Base-by-base conservation (phyloP, 2,329 filamentous ascomycete species). In the Neonectria neomacrospora region DNA sequence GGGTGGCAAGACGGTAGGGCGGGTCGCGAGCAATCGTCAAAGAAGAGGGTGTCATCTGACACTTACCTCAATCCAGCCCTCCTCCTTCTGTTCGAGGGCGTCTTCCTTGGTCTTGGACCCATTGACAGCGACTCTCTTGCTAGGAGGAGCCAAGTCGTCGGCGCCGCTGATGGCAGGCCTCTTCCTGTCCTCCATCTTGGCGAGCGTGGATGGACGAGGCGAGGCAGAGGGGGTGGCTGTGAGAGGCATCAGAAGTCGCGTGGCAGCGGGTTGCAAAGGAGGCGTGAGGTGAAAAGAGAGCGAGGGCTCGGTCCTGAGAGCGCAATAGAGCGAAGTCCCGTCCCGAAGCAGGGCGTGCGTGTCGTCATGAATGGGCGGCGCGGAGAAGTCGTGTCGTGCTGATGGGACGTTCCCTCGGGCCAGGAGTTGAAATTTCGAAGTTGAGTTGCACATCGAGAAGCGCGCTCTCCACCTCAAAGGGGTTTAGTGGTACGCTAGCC, bases 111-210 rank as follows among this genome's bases (percentile, higher is more conserved):
- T 77, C 71, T 86, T 87, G 74, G 81, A 85, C 67, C 94, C 94
- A 84, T 97, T 97, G 70, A 95, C 87, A 59, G 93, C 92, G 79
- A 97, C 92, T 81, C 94, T 91, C 86, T 98, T 99, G 76, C 90
- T 91, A 22, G 95, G 94, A 70, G 95, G 95, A 70, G 91, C 92
- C 76, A 92, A 84, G 72, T 97, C 93, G 79, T 96, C 92, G 75
- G 88, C 83, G 77, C 91, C 91, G 80, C 88, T 86, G 73, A 91
- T 87, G 77, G 94, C 92, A 77, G 94, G 91, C 88, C 96, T 90
- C 88, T 99, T 99, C 88, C 96, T 93, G 85, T 98, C 96, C 87
- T 99, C 96, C 95, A 98, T 99, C 88, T 96, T 97, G 85, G 89
- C 85, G 82, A 92, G 86, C 86, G 90, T 90, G 83, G 93, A 91